Percentiles rank a stretch among this genome's conserved stretches.
Evolutionary conservation across 164 flowering plant genomes (phyloP).

Genomic region (Echeveria elegans): DNA sequence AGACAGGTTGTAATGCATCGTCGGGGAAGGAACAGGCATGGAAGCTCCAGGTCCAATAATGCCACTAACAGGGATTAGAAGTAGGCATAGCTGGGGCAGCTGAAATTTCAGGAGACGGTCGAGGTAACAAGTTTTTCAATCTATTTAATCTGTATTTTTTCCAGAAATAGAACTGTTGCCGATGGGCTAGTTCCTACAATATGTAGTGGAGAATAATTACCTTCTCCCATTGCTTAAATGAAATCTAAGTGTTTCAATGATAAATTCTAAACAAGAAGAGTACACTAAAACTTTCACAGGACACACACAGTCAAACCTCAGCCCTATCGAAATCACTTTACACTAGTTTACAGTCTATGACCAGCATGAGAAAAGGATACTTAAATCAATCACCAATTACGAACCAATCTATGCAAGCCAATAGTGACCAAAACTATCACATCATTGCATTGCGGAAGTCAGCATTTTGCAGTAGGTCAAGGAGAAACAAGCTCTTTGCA

Average conservation of each 20-base stretch:
- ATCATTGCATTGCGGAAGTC: constrained; percentile 94
- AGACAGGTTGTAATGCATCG: constrained; percentile 60
- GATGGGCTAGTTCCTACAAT: constrained; percentile 81
- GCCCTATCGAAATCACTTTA: too few species aligned
- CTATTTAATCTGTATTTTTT: constrained; percentile 89
- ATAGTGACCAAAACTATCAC: background rate
- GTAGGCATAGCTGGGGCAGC: constrained; percentile 33
- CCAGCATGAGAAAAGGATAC: too few species aligned
- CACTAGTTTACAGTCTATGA: too few species aligned
- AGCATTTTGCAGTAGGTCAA: constrained; percentile 91
- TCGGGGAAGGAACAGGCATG: constrained; percentile 13
- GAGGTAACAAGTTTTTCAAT: constrained; percentile 78
- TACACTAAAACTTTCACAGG: background rate
- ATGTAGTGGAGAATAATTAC: background rate
- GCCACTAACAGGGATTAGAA: constrained; percentile 27
- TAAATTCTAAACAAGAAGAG: background rate
- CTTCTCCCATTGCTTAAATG: too few species aligned
- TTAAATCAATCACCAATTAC: background rate
- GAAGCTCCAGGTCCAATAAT: constrained; percentile 22
- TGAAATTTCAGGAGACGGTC: constrained; percentile 66
- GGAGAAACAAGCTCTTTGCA: constrained; percentile 81
- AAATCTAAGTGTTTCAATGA: too few species aligned
- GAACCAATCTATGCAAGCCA: background rate
- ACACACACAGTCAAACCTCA: too few species aligned
- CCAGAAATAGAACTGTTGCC: constrained; percentile 95